Evolutionary conservation across 1,139 yeast genomes (phyloP).

Genomic region (Candida sojae): DNA sequence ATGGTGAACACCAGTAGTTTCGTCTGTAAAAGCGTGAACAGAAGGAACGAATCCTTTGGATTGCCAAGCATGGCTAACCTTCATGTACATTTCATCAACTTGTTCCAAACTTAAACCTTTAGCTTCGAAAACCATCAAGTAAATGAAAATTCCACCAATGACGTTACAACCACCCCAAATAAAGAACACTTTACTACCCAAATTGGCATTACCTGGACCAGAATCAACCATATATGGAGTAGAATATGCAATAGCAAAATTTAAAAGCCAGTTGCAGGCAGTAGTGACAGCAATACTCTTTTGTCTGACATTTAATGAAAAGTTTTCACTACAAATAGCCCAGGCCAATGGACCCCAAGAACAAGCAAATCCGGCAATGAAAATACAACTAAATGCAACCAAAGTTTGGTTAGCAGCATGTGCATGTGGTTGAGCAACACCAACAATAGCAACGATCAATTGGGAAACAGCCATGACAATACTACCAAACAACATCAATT

Average conservation of each 20-base stretch:
- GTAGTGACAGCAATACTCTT: conserved; percentile 68
- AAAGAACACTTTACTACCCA: conserved; percentile 68
- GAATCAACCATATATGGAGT: conserved; percentile 68
- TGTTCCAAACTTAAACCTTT: conserved; percentile 76
- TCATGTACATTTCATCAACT: conserved; percentile 49
- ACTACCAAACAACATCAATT: conserved; percentile 52
- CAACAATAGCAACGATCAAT: conserved; percentile 68
- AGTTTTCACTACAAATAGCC: conserved; percentile 70
- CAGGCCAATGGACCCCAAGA: conserved; percentile 78
- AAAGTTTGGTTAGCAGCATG: conserved; percentile 56
- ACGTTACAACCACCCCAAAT: conserved; percentile 59
- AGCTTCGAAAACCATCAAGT: conserved; percentile 70
- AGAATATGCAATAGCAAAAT: conserved; percentile 67
- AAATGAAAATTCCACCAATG: conserved; percentile 53
- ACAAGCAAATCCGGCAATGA: conserved; percentile 68
- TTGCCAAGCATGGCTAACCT: conserved; percentile 35
- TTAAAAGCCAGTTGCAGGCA: conserved; percentile 73
- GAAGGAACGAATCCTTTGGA: conserved; percentile 32
- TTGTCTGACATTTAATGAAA: conserved; percentile 66
- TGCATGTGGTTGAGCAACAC: conserved; percentile 41
- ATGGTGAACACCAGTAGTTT: conserved; percentile 13
- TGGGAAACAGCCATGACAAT: conserved; percentile 65
- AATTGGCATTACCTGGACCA: conserved; percentile 60
- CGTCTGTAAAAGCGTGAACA: conserved; percentile 35
- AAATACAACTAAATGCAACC: conserved; percentile 65